Base-by-base conservation (phyloP, 768 basidiomycete species). In the Termitomyces sp. region DNA sequence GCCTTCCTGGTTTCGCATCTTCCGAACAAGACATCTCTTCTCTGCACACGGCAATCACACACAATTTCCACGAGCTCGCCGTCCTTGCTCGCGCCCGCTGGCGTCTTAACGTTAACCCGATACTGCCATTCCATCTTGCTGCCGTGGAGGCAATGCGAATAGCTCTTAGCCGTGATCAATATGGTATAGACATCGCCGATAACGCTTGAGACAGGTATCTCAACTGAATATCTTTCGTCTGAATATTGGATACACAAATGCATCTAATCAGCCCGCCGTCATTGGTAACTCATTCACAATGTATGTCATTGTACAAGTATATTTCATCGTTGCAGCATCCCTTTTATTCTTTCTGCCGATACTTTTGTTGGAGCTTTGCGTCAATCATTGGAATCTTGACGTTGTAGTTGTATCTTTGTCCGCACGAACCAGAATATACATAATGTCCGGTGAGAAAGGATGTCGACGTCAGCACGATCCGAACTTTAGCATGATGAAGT, bases 71-170 rank as follows among this genome's bases (percentile, higher is more conserved):
- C 61, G 86, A 87, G 56, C 77, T 93, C 17, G 74, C 83, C 2
- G 76, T 89, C 28, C 79, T 92, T 10, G 77, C 83, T 2, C 68
- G 69, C 24, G 65, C 66, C 48, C 66, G 79, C 45, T 82, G 77
- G 77, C 74, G 73, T 57, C 70, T 81, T 45, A 74, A 70, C 28
- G 75, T 71, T 51, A 76, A 81, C 62, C 74, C 81, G 10, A 71
- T 74, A 38, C 66, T 93, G 50, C 90, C 90, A 12, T 82, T 87
- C 64, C 90, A 93, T 64, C 74, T 92, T 35, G 84, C 82, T 30
- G 87, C 88, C 15, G 74, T 89, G 24, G 83, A 88, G 55, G 74
- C 75, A 19, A 87, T 90, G 81, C 68, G 70, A 35, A 66, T 68
- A 45, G 75, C 75, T 17, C 63, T 78, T 49, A 72, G 70, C 45